Conservation (phyloP, 352 stramenopile genomes). For the Elongisporangium undulatum region DNA sequence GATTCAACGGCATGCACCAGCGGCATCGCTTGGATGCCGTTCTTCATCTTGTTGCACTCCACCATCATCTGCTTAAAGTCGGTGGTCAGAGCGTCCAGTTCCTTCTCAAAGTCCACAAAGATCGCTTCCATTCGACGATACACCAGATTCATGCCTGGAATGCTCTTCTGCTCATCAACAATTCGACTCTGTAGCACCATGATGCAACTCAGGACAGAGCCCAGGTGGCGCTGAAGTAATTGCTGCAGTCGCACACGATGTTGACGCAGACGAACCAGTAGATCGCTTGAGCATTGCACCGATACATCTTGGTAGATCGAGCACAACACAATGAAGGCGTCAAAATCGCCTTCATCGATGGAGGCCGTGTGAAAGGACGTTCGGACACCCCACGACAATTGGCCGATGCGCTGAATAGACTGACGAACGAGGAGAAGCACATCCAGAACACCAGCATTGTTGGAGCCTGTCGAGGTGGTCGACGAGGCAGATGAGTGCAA, state of each 20-base stretch:
- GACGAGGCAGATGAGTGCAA: slow-evolving; percentile 51
- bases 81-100: slow-evolving; percentile 59
- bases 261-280: slow-evolving; percentile 68
- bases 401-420: slow-evolving; percentile 80
- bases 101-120: slow-evolving; percentile 56
- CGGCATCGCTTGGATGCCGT: slow-evolving; percentile 71
- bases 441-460: slow-evolving; percentile 60
- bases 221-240: slow-evolving; percentile 71
- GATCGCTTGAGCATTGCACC: slow-evolving; percentile 58
- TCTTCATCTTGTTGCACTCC: slow-evolving; percentile 79
- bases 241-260: slow-evolving; percentile 66
- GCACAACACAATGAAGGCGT: slow-evolving; percentile 81
- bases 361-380: slow-evolving; percentile 83
- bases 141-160: slow-evolving; percentile 68
- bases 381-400: slow-evolving; percentile 77
- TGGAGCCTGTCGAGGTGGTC: slow-evolving; percentile 48
- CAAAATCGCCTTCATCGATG: slow-evolving; percentile 79
- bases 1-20: slow-evolving; percentile 64
- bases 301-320: slow-evolving; percentile 75
- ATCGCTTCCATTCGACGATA: slow-evolving; percentile 62
- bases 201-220: slow-evolving; percentile 63
- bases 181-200: slow-evolving; percentile 72
- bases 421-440: slow-evolving; percentile 77
- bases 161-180: slow-evolving; percentile 72
- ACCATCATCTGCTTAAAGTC: slow-evolving; percentile 77